These are phyloP conservation scores for Aspergillus fijiensis DNA, from an alignment of 2,329 filamentous ascomycete species.

Conservation along the genomic window DNA sequence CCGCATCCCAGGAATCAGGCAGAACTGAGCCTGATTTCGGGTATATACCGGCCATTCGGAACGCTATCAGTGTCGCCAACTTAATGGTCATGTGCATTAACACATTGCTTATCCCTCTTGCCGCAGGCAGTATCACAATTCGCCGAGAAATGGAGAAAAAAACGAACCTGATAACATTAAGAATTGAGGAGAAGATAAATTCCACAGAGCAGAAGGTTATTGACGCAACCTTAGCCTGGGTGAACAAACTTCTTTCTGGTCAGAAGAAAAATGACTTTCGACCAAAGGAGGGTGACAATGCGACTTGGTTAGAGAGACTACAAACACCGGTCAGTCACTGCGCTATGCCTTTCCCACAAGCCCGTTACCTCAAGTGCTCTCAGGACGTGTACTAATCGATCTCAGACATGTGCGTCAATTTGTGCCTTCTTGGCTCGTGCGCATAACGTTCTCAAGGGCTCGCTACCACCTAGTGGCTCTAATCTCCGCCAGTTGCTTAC, in stretches of 20 bases:
- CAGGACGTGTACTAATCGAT: constrained; percentile 11
- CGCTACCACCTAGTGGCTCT: constrained; percentile 63
- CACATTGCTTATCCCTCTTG: constrained; percentile 85
- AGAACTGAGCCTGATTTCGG: constrained; percentile 85
- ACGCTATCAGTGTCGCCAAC: constrained; percentile 83
- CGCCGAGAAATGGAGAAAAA: constrained; percentile 86
- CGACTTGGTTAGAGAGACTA: constrained; percentile 65
- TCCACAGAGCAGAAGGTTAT: constrained; percentile 67
- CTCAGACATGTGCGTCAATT: constrained; percentile 71
- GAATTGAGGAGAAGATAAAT: constrained; percentile 82
- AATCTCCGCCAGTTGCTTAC: constrained; percentile 81
- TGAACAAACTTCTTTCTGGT: constrained; percentile 66
- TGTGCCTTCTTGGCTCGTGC: constrained; percentile 75
- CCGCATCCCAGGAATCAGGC: constrained; percentile 70
- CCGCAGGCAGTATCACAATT: constrained; percentile 85
- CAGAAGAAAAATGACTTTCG: constrained; percentile 90
- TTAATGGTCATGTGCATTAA: constrained; percentile 91
- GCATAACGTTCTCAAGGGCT: constrained; percentile 61
- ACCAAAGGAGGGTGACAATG: constrained; percentile 71
- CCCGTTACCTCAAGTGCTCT: background rate
- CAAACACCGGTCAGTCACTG: constrained; percentile 63
- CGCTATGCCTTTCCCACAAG: background rate
- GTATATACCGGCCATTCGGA: constrained; percentile 75
- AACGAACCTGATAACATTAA: constrained; percentile 68
- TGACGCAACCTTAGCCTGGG: constrained; percentile 74